Percentiles rank a stretch among this genome's conserved stretches.
Conservation (phyloP, 192 early-diverging fungal species). For the Thamnidium elegans region DNA sequence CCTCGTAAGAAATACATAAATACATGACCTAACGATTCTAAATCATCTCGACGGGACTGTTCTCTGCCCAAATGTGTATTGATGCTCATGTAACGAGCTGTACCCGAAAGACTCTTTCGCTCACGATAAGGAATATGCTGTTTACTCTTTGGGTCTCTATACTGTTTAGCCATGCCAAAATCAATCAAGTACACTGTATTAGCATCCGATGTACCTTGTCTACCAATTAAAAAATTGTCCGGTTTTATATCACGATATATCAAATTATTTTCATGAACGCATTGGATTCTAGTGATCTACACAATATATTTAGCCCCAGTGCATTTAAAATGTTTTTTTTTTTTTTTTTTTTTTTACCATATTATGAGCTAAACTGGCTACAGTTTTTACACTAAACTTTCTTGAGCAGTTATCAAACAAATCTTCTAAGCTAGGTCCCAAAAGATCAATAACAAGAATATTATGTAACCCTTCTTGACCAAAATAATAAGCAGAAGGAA, state of each 20-base stretch:
- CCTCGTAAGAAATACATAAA: slow-evolving; percentile 98
- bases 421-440: slow-evolving; percentile 93
- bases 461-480: slow-evolving; percentile 96
- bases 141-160: slow-evolving; percentile 93
- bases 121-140: slow-evolving; percentile 97
- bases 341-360: slow-evolving; percentile 60
- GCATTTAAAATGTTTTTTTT: too few species aligned
- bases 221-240: slow-evolving; percentile 96
- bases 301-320: background rate
- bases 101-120: slow-evolving; percentile 91
- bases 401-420: slow-evolving; percentile 95
- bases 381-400: slow-evolving; percentile 90
- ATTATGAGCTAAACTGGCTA: slow-evolving; percentile 92
- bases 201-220: slow-evolving; percentile 54
- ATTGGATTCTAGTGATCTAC: slow-evolving; percentile 74
- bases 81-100: slow-evolving; percentile 97
- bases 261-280: slow-evolving; percentile 90
- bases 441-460: slow-evolving; percentile 90
- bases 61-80: slow-evolving; percentile 98
- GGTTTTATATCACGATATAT: slow-evolving; percentile 99
- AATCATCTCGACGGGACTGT: slow-evolving; percentile 95
- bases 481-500: slow-evolving; percentile 93
- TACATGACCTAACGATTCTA: slow-evolving; percentile 97
- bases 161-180: slow-evolving; percentile 99
- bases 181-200: slow-evolving; percentile 88